Base-by-base conservation (phyloP, 176 grass and related monocot species). In the Luzula sylvatica region DNA sequence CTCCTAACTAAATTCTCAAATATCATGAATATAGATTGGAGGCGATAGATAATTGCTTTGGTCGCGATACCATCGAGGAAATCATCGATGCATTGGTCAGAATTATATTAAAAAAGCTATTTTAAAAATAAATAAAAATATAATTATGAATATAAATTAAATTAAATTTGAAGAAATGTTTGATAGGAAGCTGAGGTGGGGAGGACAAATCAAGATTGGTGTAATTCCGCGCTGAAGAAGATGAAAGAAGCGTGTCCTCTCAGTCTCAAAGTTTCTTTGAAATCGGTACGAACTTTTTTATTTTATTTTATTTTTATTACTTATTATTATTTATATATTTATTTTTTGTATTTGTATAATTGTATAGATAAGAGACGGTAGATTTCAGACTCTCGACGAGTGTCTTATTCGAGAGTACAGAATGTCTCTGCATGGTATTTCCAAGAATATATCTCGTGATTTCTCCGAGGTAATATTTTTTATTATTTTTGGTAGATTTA, bases 131-230 rank as follows among this genome's bases (percentile, higher is more conserved):
- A 32, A 32, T 32, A 32, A 32, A 39, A 32, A n/a, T 39, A 6
- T 19, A 16, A 17, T 26, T n/a, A n/a, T n/a, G n/a, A n/a, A n/a
- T n/a, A 20, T 59, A 7, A 55, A 19, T 19, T 0, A 32, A n/a
- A 39, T 26, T 23, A n/a, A n/a, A n/a, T n/a, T n/a, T n/a, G n/a
- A n/a, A n/a, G n/a, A n/a, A n/a, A n/a, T n/a, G n/a, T n/a, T n/a
- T 46, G 42, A 71, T 54, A 98, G 92, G 85, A 90, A 89, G 55
- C n/a, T 72, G 92, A 98, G 70, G 81, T 70, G 20, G 70, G 80
- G n/a, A 89, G 65, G 61, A 71, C 83, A 75, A 74, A 90, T 59
- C 74, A 98, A 67, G 85, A 98, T 77, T 98, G 92, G 92, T 90
- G 78, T 70, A 72, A 50, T 17, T 71, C 83, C 67, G 92, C 92